phyloP scores from a whole-genome alignment of 1,139 yeast genomes.

The Zygosaccharomyces sapae region DNA sequence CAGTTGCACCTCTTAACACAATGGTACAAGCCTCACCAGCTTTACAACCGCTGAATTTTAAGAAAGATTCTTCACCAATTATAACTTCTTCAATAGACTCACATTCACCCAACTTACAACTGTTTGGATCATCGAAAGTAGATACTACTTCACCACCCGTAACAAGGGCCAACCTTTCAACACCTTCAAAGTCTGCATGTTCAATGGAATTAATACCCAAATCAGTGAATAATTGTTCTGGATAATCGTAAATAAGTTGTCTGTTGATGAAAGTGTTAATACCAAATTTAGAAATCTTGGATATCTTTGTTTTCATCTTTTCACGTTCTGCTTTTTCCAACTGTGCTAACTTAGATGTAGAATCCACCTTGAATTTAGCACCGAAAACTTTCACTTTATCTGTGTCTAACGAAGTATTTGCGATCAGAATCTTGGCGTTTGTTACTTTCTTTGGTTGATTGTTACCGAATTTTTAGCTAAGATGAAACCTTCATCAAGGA shows the following conservation, averaged over 20 bases:
- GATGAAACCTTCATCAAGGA: conserved; percentile 92
- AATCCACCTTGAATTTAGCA: conserved; percentile 94
- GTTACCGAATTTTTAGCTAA: conserved; percentile 89
- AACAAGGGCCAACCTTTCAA: conserved; percentile 90
- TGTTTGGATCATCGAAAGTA: conserved; percentile 88
- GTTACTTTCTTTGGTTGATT: conserved; percentile 84
- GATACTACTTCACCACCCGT: conserved; percentile 99
- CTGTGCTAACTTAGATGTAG: conserved; percentile 91
- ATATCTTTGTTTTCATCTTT: conserved; percentile 88
- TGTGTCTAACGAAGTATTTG: conserved; percentile 96
- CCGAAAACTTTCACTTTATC: conserved; percentile 97
- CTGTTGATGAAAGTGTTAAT: conserved; percentile 90
- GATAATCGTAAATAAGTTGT: conserved; percentile 95
- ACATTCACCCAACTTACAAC: conserved; percentile 82
- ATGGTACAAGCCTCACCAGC: conserved; percentile 97
- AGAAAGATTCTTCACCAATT: conserved; percentile 81
- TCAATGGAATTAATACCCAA: conserved; percentile 85
- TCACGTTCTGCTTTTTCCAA: conserved; percentile 92
- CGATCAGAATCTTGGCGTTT: conserved; percentile 83
- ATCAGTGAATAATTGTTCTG: conserved; percentile 91
- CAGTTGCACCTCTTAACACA: conserved; percentile 95
- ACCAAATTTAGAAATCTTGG: conserved; percentile 75
- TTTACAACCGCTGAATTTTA: conserved; percentile 89
- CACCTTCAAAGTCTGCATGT: conserved; percentile 98
- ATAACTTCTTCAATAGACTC: conserved; percentile 84